Conservation (phyloP, 2,329 filamentous ascomycete genomes). For the Sporothrix pseudoabietina region DNA sequence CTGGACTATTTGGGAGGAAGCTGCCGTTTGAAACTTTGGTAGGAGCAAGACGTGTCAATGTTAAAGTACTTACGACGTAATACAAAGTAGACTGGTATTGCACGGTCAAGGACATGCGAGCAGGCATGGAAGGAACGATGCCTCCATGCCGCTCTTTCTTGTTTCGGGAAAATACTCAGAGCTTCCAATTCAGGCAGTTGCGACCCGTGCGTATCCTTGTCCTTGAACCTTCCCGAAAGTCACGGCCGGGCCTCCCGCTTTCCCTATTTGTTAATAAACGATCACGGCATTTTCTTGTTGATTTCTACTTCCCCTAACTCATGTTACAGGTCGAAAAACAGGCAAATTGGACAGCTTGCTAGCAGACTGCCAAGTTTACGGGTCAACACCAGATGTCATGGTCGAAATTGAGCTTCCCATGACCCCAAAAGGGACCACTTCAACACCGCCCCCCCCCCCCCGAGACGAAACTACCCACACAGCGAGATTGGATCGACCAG, state of each 20-base stretch:
- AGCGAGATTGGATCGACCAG: conserved; percentile 23
- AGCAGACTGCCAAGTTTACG: not conserved
- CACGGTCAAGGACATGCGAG: not conserved
- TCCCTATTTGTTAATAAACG: not conserved
- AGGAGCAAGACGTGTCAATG: not conserved
- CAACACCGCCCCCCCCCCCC: conserved; percentile 18
- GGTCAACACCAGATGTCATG: not conserved
- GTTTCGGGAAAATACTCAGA: conserved; percentile 3
- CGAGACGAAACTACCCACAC: conserved; percentile 3
- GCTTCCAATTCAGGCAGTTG: conserved; percentile 9
- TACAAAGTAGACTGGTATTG: not conserved
- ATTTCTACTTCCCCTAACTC: not conserved
- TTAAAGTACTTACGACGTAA: not conserved
- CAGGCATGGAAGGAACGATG: not conserved
- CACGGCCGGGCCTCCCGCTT: not conserved
- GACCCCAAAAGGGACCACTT: conserved; percentile 3
- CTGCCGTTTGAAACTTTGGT: not conserved
- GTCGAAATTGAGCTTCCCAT: conserved; percentile 9
- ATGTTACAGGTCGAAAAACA: not conserved
- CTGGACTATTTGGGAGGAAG: not conserved
- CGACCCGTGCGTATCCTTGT: not conserved
- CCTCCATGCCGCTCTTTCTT: conserved; percentile 8
- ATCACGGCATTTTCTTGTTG: not conserved
- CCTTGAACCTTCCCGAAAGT: not conserved
- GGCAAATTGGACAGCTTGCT: not conserved